Evolutionary conservation across 2,329 filamentous ascomycete genomes (phyloP), one percentile per base, ranked within the genome.

Genomic region (Fusarium ramigenum): DNA sequence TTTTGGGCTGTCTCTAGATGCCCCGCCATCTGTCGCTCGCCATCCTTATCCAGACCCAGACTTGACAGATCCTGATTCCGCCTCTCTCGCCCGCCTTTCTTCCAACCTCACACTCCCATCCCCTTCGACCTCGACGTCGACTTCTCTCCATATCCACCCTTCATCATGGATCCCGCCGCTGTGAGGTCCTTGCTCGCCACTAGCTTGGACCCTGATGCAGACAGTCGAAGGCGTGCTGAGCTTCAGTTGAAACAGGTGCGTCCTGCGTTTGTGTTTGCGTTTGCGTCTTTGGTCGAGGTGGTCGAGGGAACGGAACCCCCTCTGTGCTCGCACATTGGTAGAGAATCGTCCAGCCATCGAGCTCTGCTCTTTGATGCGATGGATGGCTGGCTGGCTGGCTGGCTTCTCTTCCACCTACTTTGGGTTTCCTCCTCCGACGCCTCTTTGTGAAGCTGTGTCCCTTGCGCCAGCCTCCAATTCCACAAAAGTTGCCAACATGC

Each of bases 241-340:
- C 85, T 92, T 77, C 92, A 96, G 84, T 88, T 96, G 78, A 95
- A 95, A 87, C 88, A 92, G 87, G 93, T 96, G 87, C 82, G 90
- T 77, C 47, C 69, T 66, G 46, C 49, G 19, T 47, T 19, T 21
- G 44, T 30, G 34, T 28, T 63, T 73, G 59, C 42, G 50, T 70
- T 50, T 49, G 36, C 36, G 36, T 37, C 36, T 69, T 50, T 42
- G 37, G 34, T 64, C 49, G 37, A 75, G 32, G 50, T 53, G 40
- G 36, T 68, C 46, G 47, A 75, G 30, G 56, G 44, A 63, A 47
- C 28, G 56, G 54, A 61, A 56, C 25, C 40, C 23, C 23, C 36
- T 52, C 64, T 63, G 42, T 69, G 68, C 43, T 52, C 60, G 50
- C 50, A 19, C 30, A 34, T 49, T 18, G 42, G 46, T 50, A 52